These are phyloP conservation scores for Canna indica DNA, from an alignment of 176 grass and related monocot genomes.

Conservation along the genomic window DNA sequence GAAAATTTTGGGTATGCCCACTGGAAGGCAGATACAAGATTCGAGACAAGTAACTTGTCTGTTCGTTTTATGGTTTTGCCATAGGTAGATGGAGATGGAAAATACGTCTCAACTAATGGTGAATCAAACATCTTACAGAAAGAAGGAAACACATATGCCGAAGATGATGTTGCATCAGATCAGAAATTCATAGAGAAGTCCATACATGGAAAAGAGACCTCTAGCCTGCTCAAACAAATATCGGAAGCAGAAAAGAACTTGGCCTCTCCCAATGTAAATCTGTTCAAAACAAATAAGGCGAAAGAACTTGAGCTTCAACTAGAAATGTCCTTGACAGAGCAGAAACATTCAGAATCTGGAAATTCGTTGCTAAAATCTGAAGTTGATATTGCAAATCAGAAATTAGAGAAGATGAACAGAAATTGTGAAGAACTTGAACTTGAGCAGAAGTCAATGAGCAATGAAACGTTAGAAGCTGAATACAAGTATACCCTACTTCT, in stretches of 20 bases:
- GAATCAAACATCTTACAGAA: constrained; percentile 32
- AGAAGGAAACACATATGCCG: constrained; percentile 42
- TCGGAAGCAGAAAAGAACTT: constrained; percentile 24
- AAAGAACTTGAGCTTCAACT: constrained; percentile 26
- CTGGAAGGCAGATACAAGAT: neutral
- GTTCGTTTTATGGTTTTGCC: constrained; percentile 5
- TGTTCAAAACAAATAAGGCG: constrained; percentile 22
- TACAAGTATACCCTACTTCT: constrained; percentile 45
- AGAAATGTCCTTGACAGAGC: constrained; percentile 20
- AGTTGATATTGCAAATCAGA: constrained; percentile 19
- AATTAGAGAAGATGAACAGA: constrained; percentile 39
- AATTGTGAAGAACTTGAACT: constrained; percentile 63
- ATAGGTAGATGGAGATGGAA: constrained; percentile 39
- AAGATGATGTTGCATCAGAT: constrained; percentile 65
- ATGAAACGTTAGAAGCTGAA: constrained; percentile 55
- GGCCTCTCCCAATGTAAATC: constrained; percentile 3
- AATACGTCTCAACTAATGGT: constrained; percentile 26
- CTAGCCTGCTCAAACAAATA: constrained; percentile 19
- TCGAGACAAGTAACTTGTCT: neutral
- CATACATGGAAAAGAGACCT: constrained; percentile 44
- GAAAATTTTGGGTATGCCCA: neutral
- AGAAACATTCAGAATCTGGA: constrained; percentile 24
- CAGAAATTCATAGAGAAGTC: constrained; percentile 34
- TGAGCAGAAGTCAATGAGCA: constrained; percentile 39
- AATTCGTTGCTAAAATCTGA: constrained; percentile 27